phyloP scores from a whole-genome alignment of 352 stramenopile species.

The Saprolegnia parasitica region DNA sequence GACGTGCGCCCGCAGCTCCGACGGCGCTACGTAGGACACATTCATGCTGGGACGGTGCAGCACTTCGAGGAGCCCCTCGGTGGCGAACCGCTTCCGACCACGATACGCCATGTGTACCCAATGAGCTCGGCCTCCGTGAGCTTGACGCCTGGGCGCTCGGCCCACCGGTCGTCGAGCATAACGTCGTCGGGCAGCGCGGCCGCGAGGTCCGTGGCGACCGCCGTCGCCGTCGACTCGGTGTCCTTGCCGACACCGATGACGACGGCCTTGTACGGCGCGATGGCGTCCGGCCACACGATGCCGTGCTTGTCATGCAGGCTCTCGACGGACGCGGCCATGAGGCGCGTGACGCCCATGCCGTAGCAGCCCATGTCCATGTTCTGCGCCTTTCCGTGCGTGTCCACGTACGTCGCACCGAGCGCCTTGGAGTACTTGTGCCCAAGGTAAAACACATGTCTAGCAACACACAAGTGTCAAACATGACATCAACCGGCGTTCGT shows the following conservation, averaged over 20 bases:
- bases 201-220: conserved; percentile 39
- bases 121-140: conserved; percentile 82
- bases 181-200: conserved; percentile 48
- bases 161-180: conserved; percentile 78
- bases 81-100: conserved; percentile 71
- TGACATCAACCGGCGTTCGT: conserved; percentile 8
- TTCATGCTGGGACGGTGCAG: conserved; percentile 61
- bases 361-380: conserved; percentile 87
- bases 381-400: conserved; percentile 36
- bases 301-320: conserved; percentile 67
- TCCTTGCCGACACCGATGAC: conserved; percentile 69
- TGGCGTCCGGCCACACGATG: conserved; percentile 74
- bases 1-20: conserved; percentile 14
- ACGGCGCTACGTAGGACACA: conserved; percentile 43
- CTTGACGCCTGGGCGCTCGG: conserved; percentile 72
- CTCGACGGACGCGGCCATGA: conserved; percentile 79
- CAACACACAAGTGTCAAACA: background rate
- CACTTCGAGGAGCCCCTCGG: conserved; percentile 73
- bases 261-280: conserved; percentile 76
- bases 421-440: conserved; percentile 86
- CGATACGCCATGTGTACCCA: conserved; percentile 78
- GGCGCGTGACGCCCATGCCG: conserved; percentile 75
- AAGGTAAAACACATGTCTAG: conserved; percentile 78
- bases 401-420: conserved; percentile 58
- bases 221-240: conserved; percentile 45